A percentile compares a stretch with the other conserved stretches of the same genome.
Conservation (phyloP, 495 filamentous ascomycete genomes). For the Hypoxylon lienhwacheense region DNA sequence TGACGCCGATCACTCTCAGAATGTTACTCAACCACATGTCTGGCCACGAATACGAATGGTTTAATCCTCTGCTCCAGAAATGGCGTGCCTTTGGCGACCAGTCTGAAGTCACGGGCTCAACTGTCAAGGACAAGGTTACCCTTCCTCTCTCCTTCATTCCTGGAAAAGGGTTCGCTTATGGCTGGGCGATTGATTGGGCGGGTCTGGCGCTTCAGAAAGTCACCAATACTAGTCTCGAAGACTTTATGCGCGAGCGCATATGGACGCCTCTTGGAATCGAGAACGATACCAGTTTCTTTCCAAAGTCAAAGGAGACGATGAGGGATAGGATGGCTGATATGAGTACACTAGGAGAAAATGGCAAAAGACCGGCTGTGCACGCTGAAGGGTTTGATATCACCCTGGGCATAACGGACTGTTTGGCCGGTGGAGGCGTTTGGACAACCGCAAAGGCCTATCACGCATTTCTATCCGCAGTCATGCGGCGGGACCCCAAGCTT, state of each 20-base stretch:
- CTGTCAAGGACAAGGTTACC: slow-evolving; percentile 35
- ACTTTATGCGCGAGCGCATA: slow-evolving; percentile 32
- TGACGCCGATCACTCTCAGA: slow-evolving; percentile 44
- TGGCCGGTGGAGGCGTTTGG: slow-evolving; percentile 59
- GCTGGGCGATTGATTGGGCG: slow-evolving; percentile 54
- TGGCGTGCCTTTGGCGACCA: slow-evolving; percentile 40
- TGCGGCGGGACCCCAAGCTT: slow-evolving; percentile 51
- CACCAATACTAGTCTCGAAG: slow-evolving; percentile 24
- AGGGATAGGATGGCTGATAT: slow-evolving; percentile 32
- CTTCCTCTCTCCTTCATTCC: slow-evolving; percentile 52
- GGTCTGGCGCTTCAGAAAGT: slow-evolving; percentile 49
- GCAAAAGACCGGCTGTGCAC: slow-evolving; percentile 23
- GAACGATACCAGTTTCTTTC: slow-evolving; percentile 36
- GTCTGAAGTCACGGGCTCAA: slow-evolving; percentile 5
- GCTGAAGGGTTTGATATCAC: slow-evolving; percentile 15
- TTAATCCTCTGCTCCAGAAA: slow-evolving; percentile 39
- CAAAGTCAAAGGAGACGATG: slow-evolving; percentile 22
- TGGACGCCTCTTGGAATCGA: slow-evolving; percentile 29
- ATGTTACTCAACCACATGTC: slow-evolving; percentile 55
- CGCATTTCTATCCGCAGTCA: slow-evolving; percentile 50
- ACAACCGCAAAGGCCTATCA: slow-evolving; percentile 50
- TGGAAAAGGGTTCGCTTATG: slow-evolving; percentile 53
- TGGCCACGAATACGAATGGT: slow-evolving; percentile 50
- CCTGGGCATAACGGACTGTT: slow-evolving; percentile 40
- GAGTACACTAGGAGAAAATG: slow-evolving; percentile 31